phyloP scores from a whole-genome alignment of 2,329 filamentous ascomycete genomes.

The Fusarium caatingaense region DNA sequence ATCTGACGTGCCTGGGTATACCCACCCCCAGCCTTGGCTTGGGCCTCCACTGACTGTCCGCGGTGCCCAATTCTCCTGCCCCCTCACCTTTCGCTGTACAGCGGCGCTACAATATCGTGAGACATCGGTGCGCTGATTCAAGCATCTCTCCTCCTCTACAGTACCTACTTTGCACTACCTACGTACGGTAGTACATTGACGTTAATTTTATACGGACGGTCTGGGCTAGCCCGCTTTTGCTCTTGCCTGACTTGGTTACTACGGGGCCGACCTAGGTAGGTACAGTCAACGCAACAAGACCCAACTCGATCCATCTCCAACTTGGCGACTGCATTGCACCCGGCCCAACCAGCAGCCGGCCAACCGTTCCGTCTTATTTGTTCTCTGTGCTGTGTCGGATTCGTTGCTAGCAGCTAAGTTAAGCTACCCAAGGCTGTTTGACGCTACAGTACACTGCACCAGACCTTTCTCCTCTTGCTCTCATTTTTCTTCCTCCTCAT shows the following conservation, averaged over 20 bases:
- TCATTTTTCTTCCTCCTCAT: conserved; percentile 35
- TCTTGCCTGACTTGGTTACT: conserved; percentile 4
- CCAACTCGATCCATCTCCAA: conserved; percentile 42
- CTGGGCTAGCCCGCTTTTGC: conserved; percentile 23
- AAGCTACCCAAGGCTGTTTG: conserved; percentile 15
- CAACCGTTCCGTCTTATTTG: conserved; percentile 22
- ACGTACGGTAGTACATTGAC: neutral
- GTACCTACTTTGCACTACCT: neutral
- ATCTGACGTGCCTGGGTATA: neutral
- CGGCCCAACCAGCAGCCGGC: conserved; percentile 38
- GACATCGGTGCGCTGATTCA: conserved; percentile 16
- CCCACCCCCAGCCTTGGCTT: conserved; percentile 43
- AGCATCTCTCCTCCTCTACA: conserved; percentile 5
- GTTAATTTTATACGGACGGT: conserved; percentile 16
- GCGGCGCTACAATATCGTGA: conserved; percentile 14
- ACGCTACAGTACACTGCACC: conserved; percentile 21
- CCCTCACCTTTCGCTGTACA: conserved; percentile 25
- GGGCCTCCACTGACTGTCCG: conserved; percentile 46
- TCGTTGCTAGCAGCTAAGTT: conserved; percentile 29
- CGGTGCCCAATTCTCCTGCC: conserved; percentile 36
- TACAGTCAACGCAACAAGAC: conserved; percentile 26
- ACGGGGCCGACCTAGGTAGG: conserved; percentile 5
- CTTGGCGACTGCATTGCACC: conserved; percentile 42
- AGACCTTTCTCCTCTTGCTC: conserved; percentile 30
- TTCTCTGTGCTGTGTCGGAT: conserved; percentile 23